Evolutionary conservation across 1,284 basidiomycete genomes (phyloP), one percentile per base, ranked within the genome.

Genomic region (Sanghuangporus sanghuang): DNA sequence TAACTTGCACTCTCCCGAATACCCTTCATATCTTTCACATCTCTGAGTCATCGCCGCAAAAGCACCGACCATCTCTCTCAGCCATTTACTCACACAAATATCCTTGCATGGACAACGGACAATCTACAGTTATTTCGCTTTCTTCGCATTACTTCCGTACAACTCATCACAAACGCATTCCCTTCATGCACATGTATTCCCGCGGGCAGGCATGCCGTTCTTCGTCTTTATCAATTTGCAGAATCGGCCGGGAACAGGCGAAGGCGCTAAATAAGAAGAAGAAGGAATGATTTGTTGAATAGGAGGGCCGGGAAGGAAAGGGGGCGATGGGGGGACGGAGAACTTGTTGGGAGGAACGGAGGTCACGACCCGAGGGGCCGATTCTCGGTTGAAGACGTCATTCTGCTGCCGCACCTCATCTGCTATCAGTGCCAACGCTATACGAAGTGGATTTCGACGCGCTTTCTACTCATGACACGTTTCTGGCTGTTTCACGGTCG

Each of bases 101-200:
- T 38, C 12, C 27, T 38, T 32, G 27, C 27, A 38, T 32, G 52
- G 52, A 53, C 52, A 53, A 8, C 32, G 54, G 50, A 63, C 62
- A 42, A 16, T 32, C 27, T 32, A 32, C 57, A 54, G 54, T 59
- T 44, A 59, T 44, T 59, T 46, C 50, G 46, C 46, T 46, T 46
- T 52, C 23, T 35, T 52, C 50, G 12, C 50, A 59, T 64, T 44
- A 11, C 53, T 8, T n/a, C 53, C 53, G 35, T 18, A 35, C 40
- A 58, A 46, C 38, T 52, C 58, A 59, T 23, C 23, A n/a, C 11
- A n/a, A 35, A 54, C 53, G 38, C 14, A 18, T 23, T 52, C 21
- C 50, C 36, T 40, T 39, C 52, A 60, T 60, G 49, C 58, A 48
- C 38, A 50, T 52, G 21, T 23, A 50, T 52, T n/a, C 58, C 48